Evolutionary conservation across 441 rosid genomes (phyloP), one percentile per base, ranked within the genome.

Genomic region (Omphalea diandra): DNA sequence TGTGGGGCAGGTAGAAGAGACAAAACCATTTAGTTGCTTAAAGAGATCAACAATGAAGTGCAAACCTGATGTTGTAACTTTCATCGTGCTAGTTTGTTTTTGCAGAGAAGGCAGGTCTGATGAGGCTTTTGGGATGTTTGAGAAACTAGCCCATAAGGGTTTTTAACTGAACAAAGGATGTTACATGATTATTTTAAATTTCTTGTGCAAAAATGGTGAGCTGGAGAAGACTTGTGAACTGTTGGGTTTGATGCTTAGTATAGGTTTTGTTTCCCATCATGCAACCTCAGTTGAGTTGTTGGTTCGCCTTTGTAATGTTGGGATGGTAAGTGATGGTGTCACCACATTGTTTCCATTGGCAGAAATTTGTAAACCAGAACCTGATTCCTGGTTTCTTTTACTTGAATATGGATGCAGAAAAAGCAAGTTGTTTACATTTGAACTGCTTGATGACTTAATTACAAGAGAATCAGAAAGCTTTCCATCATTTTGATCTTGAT

Each of bases 241-340:
- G 73, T 64, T 91, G 73, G 65, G 71, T 72, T 72, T 84, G 86
- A 91, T 88, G 96, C 81, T 88, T 0, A 29, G 68, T 55, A 86
- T 81, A 79, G 91, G 97, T 15, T 73, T 83, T 76, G 33, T 81
- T 66, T 94, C 94, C 4, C 97, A 91, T 76, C 69, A 85, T 77
- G 96, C 86, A 52, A 89, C 96, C 36, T 91, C 94, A 64, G 89
- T 91, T 65, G 89, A 85, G 50, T 50, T 91, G 80, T 82, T 93
- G 60, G 70, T 79, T 61, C 71, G 70, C 65, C 84, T 88, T 58
- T 91, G 93, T 68, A 64, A 77, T 65, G 80, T 84, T 41, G 87
- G 85, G 67, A 86, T 83, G 84, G 76, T 70, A 43, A 83, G 84
- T 18, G 81, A 79, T 36, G 89, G 90, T 17, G 82, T 79, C 40